These are phyloP conservation scores for Huntiella omanensis DNA, from an alignment of 2,329 filamentous ascomycete species.

Conservation along the genomic window DNA sequence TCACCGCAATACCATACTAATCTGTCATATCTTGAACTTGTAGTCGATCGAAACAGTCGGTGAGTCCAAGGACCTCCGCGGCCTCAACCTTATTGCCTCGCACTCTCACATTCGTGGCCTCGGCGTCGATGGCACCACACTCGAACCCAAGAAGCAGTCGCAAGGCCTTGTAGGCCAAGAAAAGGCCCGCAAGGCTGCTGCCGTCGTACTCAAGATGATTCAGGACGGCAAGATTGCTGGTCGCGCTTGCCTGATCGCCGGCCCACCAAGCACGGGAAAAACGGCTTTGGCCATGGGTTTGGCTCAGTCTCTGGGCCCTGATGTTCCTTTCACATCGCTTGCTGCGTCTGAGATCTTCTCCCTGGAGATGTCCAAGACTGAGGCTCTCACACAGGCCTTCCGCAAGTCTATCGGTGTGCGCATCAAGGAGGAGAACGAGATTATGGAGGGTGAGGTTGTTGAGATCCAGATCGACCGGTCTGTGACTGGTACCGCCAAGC, in stretches of 20 bases:
- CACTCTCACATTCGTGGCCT: slow-evolving; percentile 96
- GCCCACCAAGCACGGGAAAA: slow-evolving; percentile 92
- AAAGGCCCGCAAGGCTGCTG: slow-evolving; percentile 89
- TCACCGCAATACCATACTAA: slow-evolving; percentile 5
- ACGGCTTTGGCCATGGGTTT: slow-evolving; percentile 98
- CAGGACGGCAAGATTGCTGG: slow-evolving; percentile 98
- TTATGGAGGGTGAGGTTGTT: slow-evolving; percentile 97
- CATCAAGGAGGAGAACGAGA: slow-evolving; percentile 97
- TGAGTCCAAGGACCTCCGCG: slow-evolving; percentile 88
- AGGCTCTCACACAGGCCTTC: slow-evolving; percentile 96
- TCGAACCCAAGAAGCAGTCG: slow-evolving; percentile 68
- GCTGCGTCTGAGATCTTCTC: slow-evolving; percentile 96
- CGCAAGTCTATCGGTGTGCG: slow-evolving; percentile 94
- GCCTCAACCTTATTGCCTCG: slow-evolving; percentile 91
- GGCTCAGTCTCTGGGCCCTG: slow-evolving; percentile 83
- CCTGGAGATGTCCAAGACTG: slow-evolving; percentile 97
- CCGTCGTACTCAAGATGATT: slow-evolving; percentile 95
- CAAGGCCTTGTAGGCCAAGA: slow-evolving; percentile 93
- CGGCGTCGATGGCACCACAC: slow-evolving; percentile 76
- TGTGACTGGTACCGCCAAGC: slow-evolving; percentile 90
- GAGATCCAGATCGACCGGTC: slow-evolving; percentile 97
- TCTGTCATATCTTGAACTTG: slow-evolving; percentile 4
- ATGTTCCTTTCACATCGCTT: slow-evolving; percentile 92
- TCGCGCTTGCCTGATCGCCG: slow-evolving; percentile 81
- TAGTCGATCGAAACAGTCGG: slow-evolving; percentile 59